Conservation (phyloP, 23 red algal species). For the Gracilaria gracilis region DNA sequence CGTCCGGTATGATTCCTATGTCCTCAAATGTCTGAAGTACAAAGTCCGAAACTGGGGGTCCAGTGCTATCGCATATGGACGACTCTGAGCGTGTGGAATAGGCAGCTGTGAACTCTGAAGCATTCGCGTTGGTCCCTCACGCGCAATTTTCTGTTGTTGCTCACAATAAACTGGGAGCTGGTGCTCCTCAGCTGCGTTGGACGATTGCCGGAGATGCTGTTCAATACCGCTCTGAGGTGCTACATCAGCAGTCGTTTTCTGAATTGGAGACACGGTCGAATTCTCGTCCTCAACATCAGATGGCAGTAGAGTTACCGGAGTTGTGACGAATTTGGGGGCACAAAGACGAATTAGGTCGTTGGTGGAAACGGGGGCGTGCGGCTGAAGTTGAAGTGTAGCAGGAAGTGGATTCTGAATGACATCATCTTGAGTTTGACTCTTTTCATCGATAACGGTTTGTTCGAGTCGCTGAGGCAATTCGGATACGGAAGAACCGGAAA, state of each 20-base stretch:
- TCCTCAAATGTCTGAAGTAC: conserved; percentile 17
- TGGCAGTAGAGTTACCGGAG: neutral
- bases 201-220: neutral
- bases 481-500: conserved; percentile 22
- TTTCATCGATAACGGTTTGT: conserved; percentile 33
- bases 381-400: neutral
- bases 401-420: neutral
- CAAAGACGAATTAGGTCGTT: neutral
- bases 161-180: neutral
- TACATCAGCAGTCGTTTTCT: neutral
- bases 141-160: neutral
- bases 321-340: neutral
- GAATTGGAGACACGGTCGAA: neutral
- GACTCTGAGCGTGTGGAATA: neutral
- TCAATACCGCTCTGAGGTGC: neutral
- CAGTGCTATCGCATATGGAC: neutral
- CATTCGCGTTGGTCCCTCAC: neutral
- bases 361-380: neutral
- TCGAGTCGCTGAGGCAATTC: conserved; percentile 45
- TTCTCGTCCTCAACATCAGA: neutral
- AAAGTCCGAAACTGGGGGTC: neutral
- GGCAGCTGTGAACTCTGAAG: neutral
- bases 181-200: neutral
- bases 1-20: conserved; percentile 30
- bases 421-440: neutral